Percentiles rank a stretch among this genome's conserved stretches.
phyloP scores from a whole-genome alignment of 2,329 filamentous ascomycete species.

The Trichoderma aggressivum region DNA sequence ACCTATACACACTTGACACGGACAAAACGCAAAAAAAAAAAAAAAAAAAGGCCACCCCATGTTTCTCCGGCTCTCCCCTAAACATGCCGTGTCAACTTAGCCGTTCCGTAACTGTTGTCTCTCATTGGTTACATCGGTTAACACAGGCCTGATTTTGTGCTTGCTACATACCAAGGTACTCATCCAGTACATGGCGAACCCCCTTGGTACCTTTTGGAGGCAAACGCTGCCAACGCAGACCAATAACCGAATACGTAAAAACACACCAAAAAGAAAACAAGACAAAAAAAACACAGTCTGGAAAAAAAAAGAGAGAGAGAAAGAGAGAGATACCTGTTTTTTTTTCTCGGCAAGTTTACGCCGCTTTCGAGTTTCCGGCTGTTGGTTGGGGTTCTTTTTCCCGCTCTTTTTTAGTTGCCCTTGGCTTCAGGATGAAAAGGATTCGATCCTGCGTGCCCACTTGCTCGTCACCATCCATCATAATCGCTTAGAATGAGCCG shows the following conservation, averaged over 20 bases:
- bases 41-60: not conserved
- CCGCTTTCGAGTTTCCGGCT: not conserved
- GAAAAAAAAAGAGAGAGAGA: not conserved
- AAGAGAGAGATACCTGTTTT: not conserved
- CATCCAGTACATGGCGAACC: not conserved
- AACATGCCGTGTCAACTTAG: not conserved
- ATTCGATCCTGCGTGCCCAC: constrained; percentile 2
- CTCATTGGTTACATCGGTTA: constrained; percentile 6
- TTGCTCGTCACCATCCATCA: not conserved
- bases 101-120: not conserved
- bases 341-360: not conserved
- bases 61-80: not conserved
- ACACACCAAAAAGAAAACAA: not conserved
- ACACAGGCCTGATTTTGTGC: not conserved
- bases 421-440: not conserved
- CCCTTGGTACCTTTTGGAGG: not conserved
- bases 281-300: not conserved
- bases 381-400: not conserved
- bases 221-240: not conserved
- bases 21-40: not conserved
- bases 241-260: not conserved
- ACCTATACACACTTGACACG: no score
- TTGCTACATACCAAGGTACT: not conserved
- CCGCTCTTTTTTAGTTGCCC: not conserved
- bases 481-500: not conserved